Base-by-base conservation (phyloP, 2,329 filamentous ascomycete species). In the Fusarium sp. region DNA sequence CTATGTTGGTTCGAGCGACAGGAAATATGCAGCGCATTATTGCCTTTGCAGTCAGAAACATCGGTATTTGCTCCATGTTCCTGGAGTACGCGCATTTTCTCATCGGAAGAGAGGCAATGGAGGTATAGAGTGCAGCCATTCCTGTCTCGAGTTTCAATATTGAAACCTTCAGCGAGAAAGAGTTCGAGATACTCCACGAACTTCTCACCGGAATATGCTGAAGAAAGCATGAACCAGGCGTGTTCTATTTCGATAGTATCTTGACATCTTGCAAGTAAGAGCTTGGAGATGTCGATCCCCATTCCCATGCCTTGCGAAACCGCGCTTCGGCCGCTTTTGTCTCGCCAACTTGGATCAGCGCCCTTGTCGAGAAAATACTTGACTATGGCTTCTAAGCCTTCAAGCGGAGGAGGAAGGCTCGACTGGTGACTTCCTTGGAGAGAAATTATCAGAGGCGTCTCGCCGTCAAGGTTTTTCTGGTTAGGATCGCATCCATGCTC, bases 291-390 rank as follows among this genome's bases (percentile, higher is more conserved):
- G 1, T 45, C 36, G 3, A 24, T 3, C 1, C 47, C 39, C 6
- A 24, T 7, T 8, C 6, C 6, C 28, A 67, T 48, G 0, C 34
- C 53, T 5, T 11, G 6, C 2, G 2, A 2, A 3, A 64, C 13
- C 2, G 66, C 29, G 6, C 49, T 44, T 1, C 11, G 8, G 7
- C 61, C 64, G 1, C 22, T 0, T 0, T 26, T 25, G 7, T 54
- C 45, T 40, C 19, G 25, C 7, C 13, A 15, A 10, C 49, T 31
- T 7, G 59, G 59, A 7, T 70, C 57, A 6, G 59, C 54, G 5
- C 62, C 67, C 7, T 62, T 42, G 1, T 61, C 55, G 2, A 70
- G 59, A 1, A 70, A 34, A 8, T 54, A 67, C 11, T 53, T 46
- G 26, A 60, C 47, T 10, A 67, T 62, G 5, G 19, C 6, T 7